These are phyloP conservation scores for Suillus paluster DNA, from an alignment of 768 basidiomycete genomes.

Conservation along the genomic window DNA sequence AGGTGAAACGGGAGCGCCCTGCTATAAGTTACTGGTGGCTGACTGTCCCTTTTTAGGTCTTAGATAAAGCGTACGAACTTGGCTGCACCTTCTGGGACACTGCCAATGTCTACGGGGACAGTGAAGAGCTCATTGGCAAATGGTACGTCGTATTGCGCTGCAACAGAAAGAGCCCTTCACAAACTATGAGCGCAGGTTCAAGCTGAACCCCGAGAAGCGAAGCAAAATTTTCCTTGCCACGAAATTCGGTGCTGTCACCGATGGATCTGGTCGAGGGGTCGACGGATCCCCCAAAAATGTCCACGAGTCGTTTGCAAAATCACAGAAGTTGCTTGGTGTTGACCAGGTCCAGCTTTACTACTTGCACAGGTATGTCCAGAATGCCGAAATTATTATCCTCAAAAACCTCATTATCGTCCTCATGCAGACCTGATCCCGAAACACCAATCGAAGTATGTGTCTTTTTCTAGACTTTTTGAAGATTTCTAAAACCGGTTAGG, in stretches of 20 bases:
- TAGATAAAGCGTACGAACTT: conserved; percentile 44
- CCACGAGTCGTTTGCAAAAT: conserved; percentile 40
- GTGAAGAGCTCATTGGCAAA: conserved; percentile 50
- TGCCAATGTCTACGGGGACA: conserved; percentile 46
- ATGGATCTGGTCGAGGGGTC: conserved; percentile 24
- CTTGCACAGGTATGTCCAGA: conserved; percentile 39
- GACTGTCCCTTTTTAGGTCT: conserved; percentile 32
- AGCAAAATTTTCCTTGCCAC: conserved; percentile 63
- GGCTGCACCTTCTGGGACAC: conserved; percentile 56
- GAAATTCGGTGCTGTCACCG: conserved; percentile 51
- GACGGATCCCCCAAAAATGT: conserved; percentile 48
- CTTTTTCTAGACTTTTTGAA: not conserved
- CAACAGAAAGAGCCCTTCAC: not conserved
- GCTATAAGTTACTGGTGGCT: too few relatives aligned
- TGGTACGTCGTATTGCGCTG: conserved; percentile 33
- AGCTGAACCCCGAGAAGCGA: conserved; percentile 46
- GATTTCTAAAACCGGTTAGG: conserved; percentile 19
- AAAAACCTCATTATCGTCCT: not conserved
- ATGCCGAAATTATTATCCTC: too few relatives aligned
- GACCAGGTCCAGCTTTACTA: conserved; percentile 51
- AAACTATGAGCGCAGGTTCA: conserved; percentile 40
- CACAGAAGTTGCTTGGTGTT: conserved; percentile 47
- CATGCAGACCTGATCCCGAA: conserved; percentile 41
- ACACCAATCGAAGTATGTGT: conserved; percentile 51
- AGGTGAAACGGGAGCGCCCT: conserved; percentile 38